Evolutionary conservation across 75 land plant genomes (phyloP).

Genomic region (Larix kaempferi): DNA sequence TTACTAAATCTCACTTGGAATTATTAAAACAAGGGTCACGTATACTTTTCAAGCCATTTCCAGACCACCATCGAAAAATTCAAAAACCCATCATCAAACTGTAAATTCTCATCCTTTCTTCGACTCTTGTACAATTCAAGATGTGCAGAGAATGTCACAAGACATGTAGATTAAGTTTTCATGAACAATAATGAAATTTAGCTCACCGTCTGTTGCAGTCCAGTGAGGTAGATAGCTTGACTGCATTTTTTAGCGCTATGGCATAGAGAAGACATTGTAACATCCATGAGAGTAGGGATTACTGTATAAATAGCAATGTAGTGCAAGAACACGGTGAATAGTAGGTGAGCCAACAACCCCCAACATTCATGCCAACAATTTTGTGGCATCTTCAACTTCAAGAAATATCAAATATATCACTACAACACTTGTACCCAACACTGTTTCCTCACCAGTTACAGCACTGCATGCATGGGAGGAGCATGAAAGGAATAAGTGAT

Average conservation of each 20-base stretch:
- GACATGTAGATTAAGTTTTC: no score
- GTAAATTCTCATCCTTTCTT: neutral
- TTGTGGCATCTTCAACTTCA: neutral
- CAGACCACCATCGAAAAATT: no score
- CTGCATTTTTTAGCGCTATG: conserved; percentile 60
- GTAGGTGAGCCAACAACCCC: conserved; percentile 24
- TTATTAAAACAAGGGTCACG: no score
- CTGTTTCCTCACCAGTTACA: no score
- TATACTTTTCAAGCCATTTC: no score
- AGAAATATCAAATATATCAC: neutral
- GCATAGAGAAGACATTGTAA: conserved; percentile 66
- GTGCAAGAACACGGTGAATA: conserved; percentile 41
- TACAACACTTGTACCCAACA: no score
- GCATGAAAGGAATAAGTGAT: no score
- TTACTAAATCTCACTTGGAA: no score
- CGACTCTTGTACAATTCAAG: neutral
- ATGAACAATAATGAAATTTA: neutral
- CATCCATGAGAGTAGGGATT: conserved; percentile 57
- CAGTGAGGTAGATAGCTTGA: conserved; percentile 23
- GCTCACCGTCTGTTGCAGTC: conserved; percentile 59
- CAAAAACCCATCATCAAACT: no score
- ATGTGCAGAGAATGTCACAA: no score
- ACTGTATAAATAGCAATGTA: conserved; percentile 29
- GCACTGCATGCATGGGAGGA: no score
- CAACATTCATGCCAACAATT: neutral